phyloP scores from a whole-genome alignment of 2,329 filamentous ascomycete genomes.

The Diaporthe batatas region DNA sequence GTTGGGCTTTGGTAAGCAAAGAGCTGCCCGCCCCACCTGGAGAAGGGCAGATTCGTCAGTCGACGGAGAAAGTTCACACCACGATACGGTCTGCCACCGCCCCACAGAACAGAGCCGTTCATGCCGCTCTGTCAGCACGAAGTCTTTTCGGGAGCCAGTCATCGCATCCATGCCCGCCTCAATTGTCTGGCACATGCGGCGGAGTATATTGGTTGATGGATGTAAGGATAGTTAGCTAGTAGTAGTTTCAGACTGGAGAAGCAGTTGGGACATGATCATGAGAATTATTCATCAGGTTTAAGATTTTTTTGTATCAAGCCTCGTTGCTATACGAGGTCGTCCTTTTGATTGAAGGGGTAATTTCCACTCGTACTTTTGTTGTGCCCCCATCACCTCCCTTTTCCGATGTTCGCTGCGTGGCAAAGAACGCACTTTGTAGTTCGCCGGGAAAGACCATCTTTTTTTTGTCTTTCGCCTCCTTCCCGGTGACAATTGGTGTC shows the following conservation, averaged over 20 bases:
- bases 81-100: background rate
- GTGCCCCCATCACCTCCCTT: background rate
- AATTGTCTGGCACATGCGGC: background rate
- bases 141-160: background rate
- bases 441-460: slow-evolving; percentile 10
- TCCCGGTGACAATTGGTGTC: background rate
- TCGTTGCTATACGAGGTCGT: slow-evolving; percentile 12
- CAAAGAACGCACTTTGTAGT: slow-evolving; percentile 28
- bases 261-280: slow-evolving; percentile 1
- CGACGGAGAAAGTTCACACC: background rate
- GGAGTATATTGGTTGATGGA: background rate
- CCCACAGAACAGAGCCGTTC: background rate
- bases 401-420: slow-evolving; percentile 3
- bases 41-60: background rate
- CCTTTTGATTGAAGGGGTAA: slow-evolving; percentile 28
- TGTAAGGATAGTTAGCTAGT: background rate
- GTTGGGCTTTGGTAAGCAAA: slow-evolving; percentile 14
- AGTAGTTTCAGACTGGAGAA: background rate
- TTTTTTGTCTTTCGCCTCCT: slow-evolving; percentile 13
- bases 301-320: slow-evolving; percentile 36
- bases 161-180: background rate
- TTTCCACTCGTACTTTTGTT: slow-evolving; percentile 26
- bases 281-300: slow-evolving; percentile 34
- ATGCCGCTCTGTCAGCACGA: slow-evolving; percentile 12
- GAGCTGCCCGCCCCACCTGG: background rate